Percentiles rank a stretch among this genome's conserved stretches.
Conservation (phyloP, 106 monocot species). For the Dioscorea dumetorum region DNA sequence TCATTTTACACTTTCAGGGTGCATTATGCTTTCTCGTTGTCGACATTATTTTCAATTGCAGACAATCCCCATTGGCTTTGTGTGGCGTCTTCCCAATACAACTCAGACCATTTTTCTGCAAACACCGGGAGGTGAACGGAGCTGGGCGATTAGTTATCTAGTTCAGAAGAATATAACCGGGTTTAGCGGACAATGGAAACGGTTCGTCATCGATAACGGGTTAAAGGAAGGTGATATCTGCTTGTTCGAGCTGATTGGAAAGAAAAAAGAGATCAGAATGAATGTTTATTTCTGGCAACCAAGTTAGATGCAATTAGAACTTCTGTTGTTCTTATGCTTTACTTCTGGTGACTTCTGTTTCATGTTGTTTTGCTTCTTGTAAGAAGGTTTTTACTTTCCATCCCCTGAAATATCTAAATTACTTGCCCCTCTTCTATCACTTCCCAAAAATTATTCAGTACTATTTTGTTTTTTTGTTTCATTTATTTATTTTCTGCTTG, state of each 20-base stretch:
- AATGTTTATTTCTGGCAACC: slow-evolving; percentile 3
- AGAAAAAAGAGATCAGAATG: background rate
- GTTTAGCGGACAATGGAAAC: slow-evolving; percentile 9
- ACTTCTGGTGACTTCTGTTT: too few species aligned
- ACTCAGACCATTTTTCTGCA: slow-evolving; percentile 1
- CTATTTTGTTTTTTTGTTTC: too few species aligned
- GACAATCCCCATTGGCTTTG: slow-evolving; percentile 14
- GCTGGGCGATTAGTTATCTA: background rate
- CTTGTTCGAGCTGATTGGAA: slow-evolving; percentile 15
- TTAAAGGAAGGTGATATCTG: slow-evolving; percentile 22
- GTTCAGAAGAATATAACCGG: background rate
- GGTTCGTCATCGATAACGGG: slow-evolving; percentile 16
- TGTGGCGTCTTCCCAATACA: slow-evolving; percentile 1
- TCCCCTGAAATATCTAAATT: too few species aligned
- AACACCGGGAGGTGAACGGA: slow-evolving; percentile 1
- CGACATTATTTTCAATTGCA: background rate
- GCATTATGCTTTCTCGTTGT: background rate
- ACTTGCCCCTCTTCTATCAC: too few species aligned
- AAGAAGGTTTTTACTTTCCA: too few species aligned
- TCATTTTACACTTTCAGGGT: too few species aligned
- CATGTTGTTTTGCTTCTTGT: too few species aligned
- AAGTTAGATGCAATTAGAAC: too few species aligned
- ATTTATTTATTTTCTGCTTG: too few species aligned
- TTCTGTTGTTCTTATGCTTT: too few species aligned
- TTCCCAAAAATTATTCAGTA: too few species aligned